Conservation (phyloP, 345 rosid species). For the Garcia nutans region DNA sequence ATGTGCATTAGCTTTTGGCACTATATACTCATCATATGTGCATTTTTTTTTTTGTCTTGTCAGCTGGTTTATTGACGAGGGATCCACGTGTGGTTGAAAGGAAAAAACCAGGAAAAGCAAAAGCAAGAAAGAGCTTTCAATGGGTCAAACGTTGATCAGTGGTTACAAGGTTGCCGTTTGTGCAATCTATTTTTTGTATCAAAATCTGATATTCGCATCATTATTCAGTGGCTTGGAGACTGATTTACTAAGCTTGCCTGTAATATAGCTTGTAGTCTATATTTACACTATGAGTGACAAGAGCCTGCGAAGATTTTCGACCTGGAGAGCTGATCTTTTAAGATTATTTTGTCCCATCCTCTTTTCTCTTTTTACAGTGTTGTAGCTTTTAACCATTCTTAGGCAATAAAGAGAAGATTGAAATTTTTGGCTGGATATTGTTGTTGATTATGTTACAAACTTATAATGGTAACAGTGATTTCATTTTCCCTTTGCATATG, state of each 20-base stretch:
- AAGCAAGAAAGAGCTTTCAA: slow-evolving; percentile 98
- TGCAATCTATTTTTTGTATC: neutral
- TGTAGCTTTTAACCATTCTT: neutral
- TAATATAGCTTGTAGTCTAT: neutral
- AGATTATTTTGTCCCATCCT: neutral
- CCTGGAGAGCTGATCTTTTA: neutral
- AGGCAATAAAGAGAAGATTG: neutral
- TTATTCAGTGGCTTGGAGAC: neutral
- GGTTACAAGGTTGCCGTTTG: neutral
- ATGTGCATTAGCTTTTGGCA: too few relatives aligned
- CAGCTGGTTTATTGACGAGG: slow-evolving; percentile 93
- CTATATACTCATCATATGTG: neutral
- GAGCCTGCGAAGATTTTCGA: neutral
- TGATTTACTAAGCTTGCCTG: neutral
- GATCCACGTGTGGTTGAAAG: slow-evolving; percentile 94
- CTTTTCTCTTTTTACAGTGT: neutral
- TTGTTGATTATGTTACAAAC: too few relatives aligned
- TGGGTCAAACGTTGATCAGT: slow-evolving; percentile 93
- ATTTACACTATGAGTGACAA: neutral
- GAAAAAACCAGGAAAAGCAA: slow-evolving; percentile 95
- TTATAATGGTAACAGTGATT: too few relatives aligned
- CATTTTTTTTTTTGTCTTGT: neutral
- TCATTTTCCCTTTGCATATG: too few relatives aligned
- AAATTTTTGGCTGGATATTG: too few relatives aligned
- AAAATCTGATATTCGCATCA: neutral